Base-by-base conservation (phyloP, 78 protist genomes). In the Dictyostelium firmibasis region DNA sequence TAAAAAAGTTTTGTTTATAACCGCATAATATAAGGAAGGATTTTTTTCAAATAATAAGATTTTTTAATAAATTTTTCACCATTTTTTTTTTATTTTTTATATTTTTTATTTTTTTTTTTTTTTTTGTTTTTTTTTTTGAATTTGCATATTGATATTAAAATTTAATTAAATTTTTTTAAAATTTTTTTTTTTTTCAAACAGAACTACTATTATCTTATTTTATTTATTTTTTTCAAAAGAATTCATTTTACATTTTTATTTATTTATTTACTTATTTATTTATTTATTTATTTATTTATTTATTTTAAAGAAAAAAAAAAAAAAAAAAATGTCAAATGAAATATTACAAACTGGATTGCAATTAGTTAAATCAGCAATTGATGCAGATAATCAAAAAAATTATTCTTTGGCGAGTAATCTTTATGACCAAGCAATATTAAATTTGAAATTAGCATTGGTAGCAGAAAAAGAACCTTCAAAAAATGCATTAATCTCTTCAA, bases 341-440 rank as follows among this genome's bases (percentile, higher is more conserved):
- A 81, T 81, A 81, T 44, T 89, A 79, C 87, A 78, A 50, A 81
- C 87, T 4, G 94, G 94, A 38, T 89, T 89, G 81, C 67, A 60
- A 53, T 31, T 89, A 20, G 84, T 78, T 10, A 89, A 81, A 69
- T 81, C 86, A 47, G 94, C 94, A 29, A 85, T 89, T n/a, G 94
- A 89, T 7, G 94, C 94, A 14, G 94, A 89, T 69, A 44, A 57
- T 72, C 33, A n/a, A 27, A 89, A 89, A 38, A 78, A 81, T 16
- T 89, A 89, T 81, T 27, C 83, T 4, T 31, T 81, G 5, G 94
- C 94, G 50, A 43, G 82, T 20, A 78, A 81, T 23, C 35, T 89
- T 8, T 89, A 89, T 89, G 94, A 89, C 9, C 94, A 89, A 33
- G 94, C 94, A 3, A 43, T 89, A 9, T 60, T 89, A 10, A 89